Percentiles rank a stretch among this genome's conserved stretches.
These are phyloP conservation scores for Metrosideros polymorpha DNA, from an alignment of 441 rosid genomes.

Conservation along the genomic window DNA sequence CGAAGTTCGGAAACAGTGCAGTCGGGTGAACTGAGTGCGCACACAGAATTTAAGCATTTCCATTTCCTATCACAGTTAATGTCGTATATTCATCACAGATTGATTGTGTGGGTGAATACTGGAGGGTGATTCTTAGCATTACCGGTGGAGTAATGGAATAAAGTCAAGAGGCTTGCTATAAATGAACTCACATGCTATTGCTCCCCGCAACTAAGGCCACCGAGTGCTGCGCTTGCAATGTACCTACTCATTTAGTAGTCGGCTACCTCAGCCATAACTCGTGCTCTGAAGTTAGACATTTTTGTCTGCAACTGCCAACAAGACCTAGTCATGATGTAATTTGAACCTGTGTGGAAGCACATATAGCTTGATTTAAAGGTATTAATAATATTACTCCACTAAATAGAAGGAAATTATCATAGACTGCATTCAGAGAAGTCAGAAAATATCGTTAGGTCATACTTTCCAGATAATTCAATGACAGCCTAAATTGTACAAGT, in stretches of 20 bases:
- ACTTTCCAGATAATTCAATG: not conserved
- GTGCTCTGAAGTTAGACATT: not conserved
- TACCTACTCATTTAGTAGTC: not conserved
- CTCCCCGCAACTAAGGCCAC: not conserved
- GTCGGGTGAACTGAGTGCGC: not conserved
- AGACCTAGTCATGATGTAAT: not conserved
- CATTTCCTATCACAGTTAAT: not conserved
- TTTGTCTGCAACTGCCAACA: not conserved
- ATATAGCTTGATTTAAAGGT: not conserved
- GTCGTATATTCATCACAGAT: not conserved
- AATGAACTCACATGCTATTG: not conserved
- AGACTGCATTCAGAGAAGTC: not conserved
- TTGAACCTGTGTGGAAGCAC: not conserved
- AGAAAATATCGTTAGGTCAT: not conserved
- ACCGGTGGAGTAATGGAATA: not conserved
- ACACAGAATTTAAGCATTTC: not conserved
- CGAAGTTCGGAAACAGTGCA: conserved; percentile 14
- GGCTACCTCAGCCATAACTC: not conserved
- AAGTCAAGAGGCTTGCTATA: not conserved
- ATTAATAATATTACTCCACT: not conserved
- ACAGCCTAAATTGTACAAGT: not conserved
- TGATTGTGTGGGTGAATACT: not conserved
- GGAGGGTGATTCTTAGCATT: not conserved
- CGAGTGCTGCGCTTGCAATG: not conserved
- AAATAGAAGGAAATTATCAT: not conserved